Conservation (phyloP, 192 early-diverging fungal genomes). For the Entophlyctis luteolus region DNA sequence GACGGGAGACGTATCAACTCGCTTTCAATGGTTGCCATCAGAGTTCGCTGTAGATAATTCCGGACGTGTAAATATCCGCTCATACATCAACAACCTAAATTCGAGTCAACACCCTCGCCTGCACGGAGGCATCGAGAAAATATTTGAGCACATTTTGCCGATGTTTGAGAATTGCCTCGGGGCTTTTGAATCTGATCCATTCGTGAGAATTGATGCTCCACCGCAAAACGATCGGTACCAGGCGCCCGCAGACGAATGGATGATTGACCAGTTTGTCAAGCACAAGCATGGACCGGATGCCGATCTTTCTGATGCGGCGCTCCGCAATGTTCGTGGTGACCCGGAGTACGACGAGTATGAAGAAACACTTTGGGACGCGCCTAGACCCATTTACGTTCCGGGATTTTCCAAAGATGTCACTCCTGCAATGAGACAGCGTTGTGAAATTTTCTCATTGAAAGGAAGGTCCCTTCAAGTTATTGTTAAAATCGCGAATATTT, state of each 20-base stretch:
- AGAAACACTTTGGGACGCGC: conserved; percentile 14
- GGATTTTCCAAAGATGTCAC: conserved; percentile 24
- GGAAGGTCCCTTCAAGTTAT: conserved; percentile 40
- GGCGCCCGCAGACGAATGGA: neutral
- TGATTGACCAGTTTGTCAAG: neutral
- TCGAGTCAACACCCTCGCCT: conserved; percentile 40
- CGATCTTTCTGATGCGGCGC: neutral
- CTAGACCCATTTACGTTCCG: conserved; percentile 2
- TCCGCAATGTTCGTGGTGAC: neutral
- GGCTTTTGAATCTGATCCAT: neutral
- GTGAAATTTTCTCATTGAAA: neutral
- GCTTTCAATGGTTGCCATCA: conserved; percentile 64
- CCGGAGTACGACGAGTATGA: conserved; percentile 15
- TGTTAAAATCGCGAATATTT: conserved; percentile 67
- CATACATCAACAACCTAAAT: conserved; percentile 77
- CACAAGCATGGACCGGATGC: neutral
- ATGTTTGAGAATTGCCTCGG: conserved; percentile 52
- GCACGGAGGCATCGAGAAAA: conserved; percentile 48
- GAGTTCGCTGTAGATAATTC: conserved; percentile 54
- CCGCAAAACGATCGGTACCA: neutral
- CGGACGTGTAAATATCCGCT: conserved; percentile 45
- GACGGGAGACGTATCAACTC: neutral
- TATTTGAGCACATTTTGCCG: conserved; percentile 58
- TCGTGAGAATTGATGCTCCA: neutral
- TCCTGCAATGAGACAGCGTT: neutral